Evolutionary conservation across 2,329 filamentous ascomycete genomes (phyloP).

Genomic region (Ceratocystis ficicola): DNA sequence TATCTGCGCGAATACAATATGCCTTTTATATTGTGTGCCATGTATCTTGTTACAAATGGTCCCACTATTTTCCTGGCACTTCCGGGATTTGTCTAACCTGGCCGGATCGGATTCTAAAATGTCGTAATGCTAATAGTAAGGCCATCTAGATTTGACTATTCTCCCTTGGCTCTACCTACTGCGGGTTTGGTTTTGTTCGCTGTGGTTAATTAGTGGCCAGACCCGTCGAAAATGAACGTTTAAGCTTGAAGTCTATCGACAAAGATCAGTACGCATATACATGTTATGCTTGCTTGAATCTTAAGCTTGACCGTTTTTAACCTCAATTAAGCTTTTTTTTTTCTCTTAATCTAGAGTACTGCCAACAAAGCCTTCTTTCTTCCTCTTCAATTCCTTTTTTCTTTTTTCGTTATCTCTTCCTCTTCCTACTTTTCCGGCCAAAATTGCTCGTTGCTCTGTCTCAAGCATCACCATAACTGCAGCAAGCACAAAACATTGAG

Average conservation of each 20-base stretch:
- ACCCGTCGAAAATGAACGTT: background rate
- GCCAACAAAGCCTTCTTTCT: conserved; percentile 2
- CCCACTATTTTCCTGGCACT: background rate
- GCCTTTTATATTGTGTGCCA: too few species aligned
- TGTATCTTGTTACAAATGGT: background rate
- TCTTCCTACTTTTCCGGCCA: background rate
- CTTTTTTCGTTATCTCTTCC: background rate
- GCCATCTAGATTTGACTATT: background rate
- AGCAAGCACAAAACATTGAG: too few species aligned
- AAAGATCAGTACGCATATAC: too few species aligned
- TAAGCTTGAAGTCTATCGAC: background rate
- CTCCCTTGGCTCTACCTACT: background rate
- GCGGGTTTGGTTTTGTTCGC: background rate
- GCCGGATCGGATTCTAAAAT: background rate
- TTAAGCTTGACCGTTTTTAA: background rate
- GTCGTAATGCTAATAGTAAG: background rate
- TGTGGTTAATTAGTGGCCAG: background rate
- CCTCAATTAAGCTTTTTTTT: conserved; percentile 8
- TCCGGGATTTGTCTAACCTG: background rate
- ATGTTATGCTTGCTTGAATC: background rate
- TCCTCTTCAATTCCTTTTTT: background rate
- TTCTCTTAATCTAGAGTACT: background rate
- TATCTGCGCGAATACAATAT: too few species aligned
- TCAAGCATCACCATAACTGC: too few species aligned
- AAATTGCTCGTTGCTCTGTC: background rate